phyloP scores from a whole-genome alignment of 2,329 filamentous ascomycete species.

The Apiospora phragmitis region DNA sequence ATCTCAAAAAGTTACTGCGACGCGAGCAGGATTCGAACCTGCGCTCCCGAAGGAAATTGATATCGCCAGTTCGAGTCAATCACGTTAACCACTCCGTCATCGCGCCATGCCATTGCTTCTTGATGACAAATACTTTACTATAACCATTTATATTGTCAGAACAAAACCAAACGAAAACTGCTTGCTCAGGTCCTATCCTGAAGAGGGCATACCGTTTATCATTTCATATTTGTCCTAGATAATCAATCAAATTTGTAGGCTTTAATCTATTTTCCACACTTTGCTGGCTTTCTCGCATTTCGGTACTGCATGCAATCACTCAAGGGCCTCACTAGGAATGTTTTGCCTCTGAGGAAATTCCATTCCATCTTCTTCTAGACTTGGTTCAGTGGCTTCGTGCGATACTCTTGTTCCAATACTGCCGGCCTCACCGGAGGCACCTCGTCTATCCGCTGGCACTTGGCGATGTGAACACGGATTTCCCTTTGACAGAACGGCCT shows the following conservation, averaged over 20 bases:
- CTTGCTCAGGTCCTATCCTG: no score
- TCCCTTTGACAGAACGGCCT: neutral
- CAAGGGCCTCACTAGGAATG: neutral
- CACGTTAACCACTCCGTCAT: constrained; percentile 4
- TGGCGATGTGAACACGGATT: neutral
- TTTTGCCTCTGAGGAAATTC: neutral
- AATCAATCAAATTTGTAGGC: no score
- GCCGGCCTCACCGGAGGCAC: neutral
- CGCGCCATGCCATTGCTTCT: neutral
- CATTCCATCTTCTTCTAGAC: neutral
- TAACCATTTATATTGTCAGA: neutral
- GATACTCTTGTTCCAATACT: neutral
- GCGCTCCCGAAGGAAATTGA: constrained; percentile 29
- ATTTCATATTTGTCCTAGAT: neutral
- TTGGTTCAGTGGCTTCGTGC: neutral
- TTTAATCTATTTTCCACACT: neutral
- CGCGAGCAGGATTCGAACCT: constrained; percentile 29
- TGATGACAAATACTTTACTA: neutral
- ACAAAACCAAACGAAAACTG: no score
- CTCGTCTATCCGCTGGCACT: neutral
- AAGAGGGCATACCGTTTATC: neutral
- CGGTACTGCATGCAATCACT: neutral
- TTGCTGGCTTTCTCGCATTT: neutral
- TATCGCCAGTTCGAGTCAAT: constrained; percentile 22
- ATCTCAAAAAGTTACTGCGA: constrained; percentile 17